Evolutionary conservation across 306 rosid species (phyloP), one percentile per base, ranked within the genome.

Genomic region (Cyclanthera cordifolia): DNA sequence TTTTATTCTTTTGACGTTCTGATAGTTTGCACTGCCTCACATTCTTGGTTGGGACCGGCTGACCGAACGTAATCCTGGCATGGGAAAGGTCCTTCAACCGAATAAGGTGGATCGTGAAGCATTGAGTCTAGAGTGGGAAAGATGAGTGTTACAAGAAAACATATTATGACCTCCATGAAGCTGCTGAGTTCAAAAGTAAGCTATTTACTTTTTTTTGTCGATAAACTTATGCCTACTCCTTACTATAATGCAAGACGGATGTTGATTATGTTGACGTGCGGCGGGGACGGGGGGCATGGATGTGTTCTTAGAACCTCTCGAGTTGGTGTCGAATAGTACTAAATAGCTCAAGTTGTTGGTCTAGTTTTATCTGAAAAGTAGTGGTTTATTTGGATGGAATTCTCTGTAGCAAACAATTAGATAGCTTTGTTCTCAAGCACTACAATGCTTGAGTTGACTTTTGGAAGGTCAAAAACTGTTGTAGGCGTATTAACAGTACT

Each of bases 1-100:
- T 61, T 60, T 60, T 37, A 17, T 39, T 71, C 34, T 75, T 56
- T 8, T 32, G 50, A 28, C 24, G 67, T 65, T 70, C 16, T 37
- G 34, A 76, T 87, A 92, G 98, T 92, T 85, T 79, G 96, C 88
- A 8, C 77, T 92, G 75, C 98, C 96, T 37, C 90, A 80, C 84
- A 84, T 92, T 69, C 82, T 92, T 84, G 96, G 96, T 45, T 92
- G 98, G 96, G 87, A 87, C 75, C 83, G 77, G 60, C 24, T 89
- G 75, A 84, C 88, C 61, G 82, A 76, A 66, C 82, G 79, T 32
- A 56, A 66, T 23, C 19, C 6, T 11, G 79, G 56, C 69, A 53
- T n/a, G 56, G 78, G 43, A 68, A 79, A 77, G 54, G 70, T 53
- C 52, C 2, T 39, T 61, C 68, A 37, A 39, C 75, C 79, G 72